Evolutionary conservation across 1,139 yeast genomes (phyloP).

Genomic region (Pichia sp.): DNA sequence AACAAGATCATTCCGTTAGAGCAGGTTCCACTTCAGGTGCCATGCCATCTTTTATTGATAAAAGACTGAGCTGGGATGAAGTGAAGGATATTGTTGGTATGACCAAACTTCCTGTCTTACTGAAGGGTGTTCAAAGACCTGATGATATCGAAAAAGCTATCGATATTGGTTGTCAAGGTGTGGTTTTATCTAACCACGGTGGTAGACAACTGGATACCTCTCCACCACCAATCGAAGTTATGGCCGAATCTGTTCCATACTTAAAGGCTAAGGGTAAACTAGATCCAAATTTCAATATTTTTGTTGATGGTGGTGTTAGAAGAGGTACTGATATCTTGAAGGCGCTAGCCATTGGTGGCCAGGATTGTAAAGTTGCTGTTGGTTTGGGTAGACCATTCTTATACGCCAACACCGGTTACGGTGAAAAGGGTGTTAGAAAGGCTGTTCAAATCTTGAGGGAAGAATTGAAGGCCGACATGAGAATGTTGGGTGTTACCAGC

Average conservation of each 20-base stretch:
- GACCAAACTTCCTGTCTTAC: conserved; percentile 49
- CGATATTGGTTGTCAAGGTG: conserved; percentile 38
- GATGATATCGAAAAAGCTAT: conserved; percentile 44
- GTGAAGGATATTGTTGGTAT: conserved; percentile 38
- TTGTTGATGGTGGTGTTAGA: conserved; percentile 47
- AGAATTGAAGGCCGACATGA: conserved; percentile 39
- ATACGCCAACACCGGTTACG: conserved; percentile 42
- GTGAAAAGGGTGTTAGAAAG: conserved; percentile 39
- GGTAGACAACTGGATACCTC: conserved; percentile 47
- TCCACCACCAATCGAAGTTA: conserved; percentile 39
- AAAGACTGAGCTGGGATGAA: conserved; percentile 24
- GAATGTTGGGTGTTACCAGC: conserved; percentile 36
- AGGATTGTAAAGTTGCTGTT: conserved; percentile 31
- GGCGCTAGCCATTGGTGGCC: conserved; percentile 48
- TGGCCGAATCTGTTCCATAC: conserved; percentile 38
- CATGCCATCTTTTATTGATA: conserved; percentile 17
- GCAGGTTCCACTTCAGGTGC: conserved; percentile 53
- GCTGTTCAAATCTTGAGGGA: conserved; percentile 36
- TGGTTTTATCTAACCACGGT: conserved; percentile 48
- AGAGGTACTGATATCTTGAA: conserved; percentile 47
- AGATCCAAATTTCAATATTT: conserved; percentile 32
- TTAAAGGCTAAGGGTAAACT: conserved; percentile 28
- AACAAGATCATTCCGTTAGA: conserved; percentile 45
- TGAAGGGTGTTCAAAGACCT: conserved; percentile 45
- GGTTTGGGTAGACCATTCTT: conserved; percentile 45